Conservation (phyloP, 768 basidiomycete genomes). For the Agaricus sinodeliciosus region DNA sequence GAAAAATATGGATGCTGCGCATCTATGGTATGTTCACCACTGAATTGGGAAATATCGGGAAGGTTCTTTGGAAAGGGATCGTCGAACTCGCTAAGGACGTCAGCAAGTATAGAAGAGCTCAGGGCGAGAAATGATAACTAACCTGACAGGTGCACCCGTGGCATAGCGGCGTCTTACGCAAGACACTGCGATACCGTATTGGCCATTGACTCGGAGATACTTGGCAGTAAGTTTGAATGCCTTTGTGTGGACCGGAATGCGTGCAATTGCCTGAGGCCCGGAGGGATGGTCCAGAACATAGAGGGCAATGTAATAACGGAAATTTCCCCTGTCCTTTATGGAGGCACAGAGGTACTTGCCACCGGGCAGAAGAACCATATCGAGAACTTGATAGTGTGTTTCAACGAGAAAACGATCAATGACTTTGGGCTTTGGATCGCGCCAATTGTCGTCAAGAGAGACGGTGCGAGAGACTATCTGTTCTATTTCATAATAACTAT, state of each 20-base stretch:
- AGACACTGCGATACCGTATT: constrained; percentile 49
- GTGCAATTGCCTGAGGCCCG: constrained; percentile 40
- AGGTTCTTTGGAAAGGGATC: constrained; percentile 16
- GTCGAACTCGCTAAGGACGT: background rate
- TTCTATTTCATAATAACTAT: constrained; percentile 41
- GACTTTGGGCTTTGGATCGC: constrained; percentile 30
- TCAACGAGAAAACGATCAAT: constrained; percentile 18
- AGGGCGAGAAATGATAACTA: constrained; percentile 5
- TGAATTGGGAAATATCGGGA: constrained; percentile 30
- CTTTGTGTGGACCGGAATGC: constrained; percentile 40
- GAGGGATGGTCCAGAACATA: constrained; percentile 51
- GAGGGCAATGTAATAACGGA: constrained; percentile 44
- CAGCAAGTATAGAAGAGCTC: background rate
- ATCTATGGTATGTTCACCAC: constrained; percentile 30
- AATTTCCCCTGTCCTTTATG: constrained; percentile 35
- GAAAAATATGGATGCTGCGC: constrained; percentile 36
- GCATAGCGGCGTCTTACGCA: constrained; percentile 36
- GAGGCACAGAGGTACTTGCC: constrained; percentile 65
- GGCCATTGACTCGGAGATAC: constrained; percentile 42
- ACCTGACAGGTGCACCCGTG: constrained; percentile 18
- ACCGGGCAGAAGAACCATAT: constrained; percentile 55
- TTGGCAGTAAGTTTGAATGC: constrained; percentile 55
- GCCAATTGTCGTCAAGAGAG: constrained; percentile 57
- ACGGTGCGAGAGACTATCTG: constrained; percentile 54
- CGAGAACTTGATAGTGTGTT: constrained; percentile 35